phyloP scores from a whole-genome alignment of 495 filamentous ascomycete species.

The Aspergillus funiculosus region DNA sequence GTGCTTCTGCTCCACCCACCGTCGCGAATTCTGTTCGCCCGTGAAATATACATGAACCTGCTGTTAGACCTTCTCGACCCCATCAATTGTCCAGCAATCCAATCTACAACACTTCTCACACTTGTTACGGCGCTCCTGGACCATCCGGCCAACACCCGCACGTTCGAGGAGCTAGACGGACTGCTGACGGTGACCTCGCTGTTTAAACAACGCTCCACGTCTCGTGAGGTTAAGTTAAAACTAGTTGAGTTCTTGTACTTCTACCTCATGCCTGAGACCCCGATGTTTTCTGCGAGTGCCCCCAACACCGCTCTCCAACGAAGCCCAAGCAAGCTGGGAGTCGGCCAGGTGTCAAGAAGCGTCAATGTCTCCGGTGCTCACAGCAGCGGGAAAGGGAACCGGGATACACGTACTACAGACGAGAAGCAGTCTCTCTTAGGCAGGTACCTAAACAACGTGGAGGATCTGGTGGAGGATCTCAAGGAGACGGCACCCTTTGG shows the following conservation, averaged over 20 bases:
- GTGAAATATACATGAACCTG: constrained; percentile 93
- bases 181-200: constrained; percentile 88
- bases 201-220: constrained; percentile 78
- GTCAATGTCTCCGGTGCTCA: constrained; percentile 34
- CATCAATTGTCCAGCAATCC: constrained; percentile 83
- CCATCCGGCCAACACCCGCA: constrained; percentile 76
- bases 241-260: constrained; percentile 95
- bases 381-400: constrained; percentile 30
- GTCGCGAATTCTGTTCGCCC: constrained; percentile 77
- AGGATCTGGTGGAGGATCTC: constrained; percentile 85
- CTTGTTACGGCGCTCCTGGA: constrained; percentile 84
- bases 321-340: constrained; percentile 64
- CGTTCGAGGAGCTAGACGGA: constrained; percentile 90
- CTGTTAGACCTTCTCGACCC: constrained; percentile 93
- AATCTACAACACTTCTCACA: constrained; percentile 81
- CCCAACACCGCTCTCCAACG: constrained; percentile 50
- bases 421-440: constrained; percentile 84
- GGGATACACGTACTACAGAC: constrained; percentile 63
- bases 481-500: constrained; percentile 62
- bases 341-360: constrained; percentile 32
- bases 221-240: constrained; percentile 83
- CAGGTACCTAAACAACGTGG: constrained; percentile 79
- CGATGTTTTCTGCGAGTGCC: constrained; percentile 41
- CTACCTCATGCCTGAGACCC: constrained; percentile 90
- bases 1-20: constrained; percentile 89